These are phyloP conservation scores for Meyerozyma smithsonii DNA, from an alignment of 1,139 yeast species.

Conservation along the genomic window DNA sequence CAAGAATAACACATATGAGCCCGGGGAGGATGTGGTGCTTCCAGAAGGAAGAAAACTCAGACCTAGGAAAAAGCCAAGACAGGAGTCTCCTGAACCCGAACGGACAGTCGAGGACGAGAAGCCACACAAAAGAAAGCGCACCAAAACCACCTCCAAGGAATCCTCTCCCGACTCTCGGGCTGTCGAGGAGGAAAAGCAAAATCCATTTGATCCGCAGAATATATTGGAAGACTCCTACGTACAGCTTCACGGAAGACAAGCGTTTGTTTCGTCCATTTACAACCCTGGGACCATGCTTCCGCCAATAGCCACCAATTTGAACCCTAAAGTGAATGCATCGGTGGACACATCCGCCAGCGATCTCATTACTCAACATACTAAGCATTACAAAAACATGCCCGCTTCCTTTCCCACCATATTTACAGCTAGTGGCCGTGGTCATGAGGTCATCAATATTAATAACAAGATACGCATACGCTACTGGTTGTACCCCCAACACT, in stretches of 20 bases:
- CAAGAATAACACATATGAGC: not conserved
- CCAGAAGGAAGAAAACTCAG: not conserved
- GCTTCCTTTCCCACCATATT: conserved; percentile 34
- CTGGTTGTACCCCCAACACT: conserved; percentile 38
- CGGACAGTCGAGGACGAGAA: not conserved
- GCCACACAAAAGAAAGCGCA: not conserved
- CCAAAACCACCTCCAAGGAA: not conserved
- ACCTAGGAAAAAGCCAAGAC: not conserved
- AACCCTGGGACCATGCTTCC: conserved; percentile 20
- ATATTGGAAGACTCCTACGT: conserved; percentile 31
- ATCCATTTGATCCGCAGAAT: conserved; percentile 38
- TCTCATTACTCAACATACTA: conserved; percentile 25
- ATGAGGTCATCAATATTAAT: conserved; percentile 18
- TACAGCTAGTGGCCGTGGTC: conserved; percentile 13
- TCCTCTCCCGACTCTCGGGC: not conserved
- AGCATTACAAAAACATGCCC: conserved; percentile 31
- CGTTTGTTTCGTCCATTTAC: conserved; percentile 27
- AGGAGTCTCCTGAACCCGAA: not conserved
- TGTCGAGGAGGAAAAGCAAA: conserved; percentile 17
- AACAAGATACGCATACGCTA: conserved; percentile 35
- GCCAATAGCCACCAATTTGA: conserved; percentile 11
- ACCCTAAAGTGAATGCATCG: conserved; percentile 7
- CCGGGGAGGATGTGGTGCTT: not conserved
- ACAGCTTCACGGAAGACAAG: conserved; percentile 28
- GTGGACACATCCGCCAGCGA: conserved; percentile 26